Conservation (phyloP, 2,329 filamentous ascomycete genomes). For the Phaeosphaeriaceae sp. region DNA sequence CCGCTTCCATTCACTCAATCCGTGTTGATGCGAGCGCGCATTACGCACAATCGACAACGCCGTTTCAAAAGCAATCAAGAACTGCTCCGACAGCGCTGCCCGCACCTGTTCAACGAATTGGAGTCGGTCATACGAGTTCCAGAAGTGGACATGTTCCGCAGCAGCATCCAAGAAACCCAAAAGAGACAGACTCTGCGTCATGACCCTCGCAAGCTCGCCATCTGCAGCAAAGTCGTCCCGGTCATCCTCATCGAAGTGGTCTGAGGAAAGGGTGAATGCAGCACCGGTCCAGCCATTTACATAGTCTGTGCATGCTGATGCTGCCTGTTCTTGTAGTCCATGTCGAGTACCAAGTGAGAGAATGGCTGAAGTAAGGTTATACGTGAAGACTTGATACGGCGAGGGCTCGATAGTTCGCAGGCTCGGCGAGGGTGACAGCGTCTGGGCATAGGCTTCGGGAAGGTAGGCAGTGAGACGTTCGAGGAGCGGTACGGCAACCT, state of each 20-base stretch:
- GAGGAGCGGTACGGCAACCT: constrained; percentile 80
- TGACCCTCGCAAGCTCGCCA: constrained; percentile 65
- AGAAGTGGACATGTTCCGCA: constrained; percentile 79
- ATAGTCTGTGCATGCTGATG: constrained; percentile 73
- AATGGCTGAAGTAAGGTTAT: constrained; percentile 78
- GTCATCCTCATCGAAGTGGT: constrained; percentile 62
- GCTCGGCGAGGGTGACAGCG: constrained; percentile 79
- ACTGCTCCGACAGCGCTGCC: constrained; percentile 79
- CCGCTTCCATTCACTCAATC: constrained; percentile 84
- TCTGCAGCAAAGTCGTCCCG: constrained; percentile 57
- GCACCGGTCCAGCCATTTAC: constrained; percentile 72
- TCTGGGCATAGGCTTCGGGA: constrained; percentile 80
- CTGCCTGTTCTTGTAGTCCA: constrained; percentile 69
- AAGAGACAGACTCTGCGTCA: constrained; percentile 83
- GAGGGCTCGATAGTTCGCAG: constrained; percentile 84
- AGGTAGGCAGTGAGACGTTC: constrained; percentile 83
- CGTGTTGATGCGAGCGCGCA: constrained; percentile 67
- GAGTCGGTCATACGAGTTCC: constrained; percentile 76
- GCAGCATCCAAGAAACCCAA: constrained; percentile 88
- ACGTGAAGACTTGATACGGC: constrained; percentile 83
- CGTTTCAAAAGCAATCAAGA: constrained; percentile 85
- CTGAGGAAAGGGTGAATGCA: constrained; percentile 62
- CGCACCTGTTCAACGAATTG: constrained; percentile 74
- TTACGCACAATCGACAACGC: constrained; percentile 91
- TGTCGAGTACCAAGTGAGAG: constrained; percentile 81